phyloP scores from a whole-genome alignment of 345 rosid genomes.

The Sisymbrium irio region DNA sequence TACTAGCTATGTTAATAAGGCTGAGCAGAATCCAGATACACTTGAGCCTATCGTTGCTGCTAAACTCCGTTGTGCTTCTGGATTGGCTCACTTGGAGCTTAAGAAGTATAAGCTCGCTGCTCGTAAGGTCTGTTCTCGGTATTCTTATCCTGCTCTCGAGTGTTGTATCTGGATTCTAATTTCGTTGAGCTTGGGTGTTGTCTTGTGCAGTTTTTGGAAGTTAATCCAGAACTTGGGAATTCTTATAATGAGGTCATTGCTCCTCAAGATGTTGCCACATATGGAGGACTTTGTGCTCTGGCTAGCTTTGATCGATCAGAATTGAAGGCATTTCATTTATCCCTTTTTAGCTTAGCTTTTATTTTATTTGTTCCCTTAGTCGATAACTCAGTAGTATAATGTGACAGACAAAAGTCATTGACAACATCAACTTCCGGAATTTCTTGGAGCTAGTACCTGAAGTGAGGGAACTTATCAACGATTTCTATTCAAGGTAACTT shows the following conservation, averaged over 20 bases:
- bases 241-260: slow-evolving; percentile 92
- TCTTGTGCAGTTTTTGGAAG: slow-evolving; percentile 80
- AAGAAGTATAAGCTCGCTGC: slow-evolving; percentile 98
- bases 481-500: slow-evolving; percentile 87
- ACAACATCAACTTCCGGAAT: slow-evolving; percentile 85
- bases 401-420: slow-evolving; percentile 88
- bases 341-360: neutral
- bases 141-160: neutral
- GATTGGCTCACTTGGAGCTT: slow-evolving; percentile 83
- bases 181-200: neutral
- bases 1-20: slow-evolving; percentile 87
- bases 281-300: slow-evolving; percentile 98
- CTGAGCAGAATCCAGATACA: slow-evolving; percentile 80
- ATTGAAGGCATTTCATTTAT: slow-evolving; percentile 66
- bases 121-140: slow-evolving; percentile 68
- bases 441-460: slow-evolving; percentile 98
- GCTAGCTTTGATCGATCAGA: slow-evolving; percentile 97
- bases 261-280: slow-evolving; percentile 96
- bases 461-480: slow-evolving; percentile 95
- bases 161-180: neutral
- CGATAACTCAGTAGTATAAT: slow-evolving; percentile 26
- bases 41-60: slow-evolving; percentile 62
- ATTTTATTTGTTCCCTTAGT: neutral
- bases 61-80: slow-evolving; percentile 87
- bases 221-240: slow-evolving; percentile 84